A percentile compares a stretch with the other conserved stretches of the same genome.
phyloP scores from a whole-genome alignment of 176 grass and related monocot genomes.

The Tillandsia fasciculata region DNA sequence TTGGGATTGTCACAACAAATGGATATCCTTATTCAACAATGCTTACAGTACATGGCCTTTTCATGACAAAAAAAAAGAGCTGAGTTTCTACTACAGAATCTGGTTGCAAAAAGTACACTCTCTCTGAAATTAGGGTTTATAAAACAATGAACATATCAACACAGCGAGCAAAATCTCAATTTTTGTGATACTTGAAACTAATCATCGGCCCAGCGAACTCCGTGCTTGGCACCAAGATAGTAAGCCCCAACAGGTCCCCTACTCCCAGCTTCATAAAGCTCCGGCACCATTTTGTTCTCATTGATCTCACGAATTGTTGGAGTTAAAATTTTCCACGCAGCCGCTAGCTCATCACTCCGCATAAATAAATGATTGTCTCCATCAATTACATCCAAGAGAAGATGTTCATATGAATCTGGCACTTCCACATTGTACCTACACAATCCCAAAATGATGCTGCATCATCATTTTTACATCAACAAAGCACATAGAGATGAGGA shows the following conservation, averaged over 20 bases:
- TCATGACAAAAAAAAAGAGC: neutral
- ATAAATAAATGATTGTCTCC: constrained; percentile 94
- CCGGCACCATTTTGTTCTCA: constrained; percentile 54
- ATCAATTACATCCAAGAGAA: constrained; percentile 78
- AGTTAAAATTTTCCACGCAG: constrained; percentile 69
- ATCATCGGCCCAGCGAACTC: constrained; percentile 73
- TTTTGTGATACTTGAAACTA: constrained; percentile 17
- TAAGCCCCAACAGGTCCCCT: constrained; percentile 77
- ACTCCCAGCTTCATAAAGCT: constrained; percentile 70
- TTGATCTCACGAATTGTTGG: constrained; percentile 72
- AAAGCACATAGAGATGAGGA: constrained; percentile 1
- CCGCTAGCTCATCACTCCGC: constrained; percentile 78
- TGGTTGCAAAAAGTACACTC: neutral
- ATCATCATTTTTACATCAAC: constrained; percentile 5
- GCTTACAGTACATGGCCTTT: neutral
- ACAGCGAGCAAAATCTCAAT: neutral
- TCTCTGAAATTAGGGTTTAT: neutral
- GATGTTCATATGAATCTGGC: constrained; percentile 92
- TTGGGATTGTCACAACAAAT: no score
- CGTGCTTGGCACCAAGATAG: constrained; percentile 84
- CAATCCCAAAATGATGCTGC: constrained; percentile 6
- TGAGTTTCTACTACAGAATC: neutral
- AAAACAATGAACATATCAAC: neutral
- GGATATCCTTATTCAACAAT: no score
- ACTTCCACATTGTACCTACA: constrained; percentile 69